Conservation (phyloP, 257 asterid genomes). For the Eustoma russellianum region DNA sequence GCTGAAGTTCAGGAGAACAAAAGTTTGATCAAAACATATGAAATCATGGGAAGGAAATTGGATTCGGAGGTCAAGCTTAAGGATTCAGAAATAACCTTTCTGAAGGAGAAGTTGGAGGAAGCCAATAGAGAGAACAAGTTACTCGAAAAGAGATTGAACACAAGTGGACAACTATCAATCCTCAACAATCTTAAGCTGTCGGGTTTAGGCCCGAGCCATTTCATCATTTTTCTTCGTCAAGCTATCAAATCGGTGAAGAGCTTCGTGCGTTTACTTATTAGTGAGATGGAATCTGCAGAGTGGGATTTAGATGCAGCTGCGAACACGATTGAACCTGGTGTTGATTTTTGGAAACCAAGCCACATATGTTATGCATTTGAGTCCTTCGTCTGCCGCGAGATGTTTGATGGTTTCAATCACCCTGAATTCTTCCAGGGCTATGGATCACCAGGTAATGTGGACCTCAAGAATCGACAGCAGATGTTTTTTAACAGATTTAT, state of each 20-base stretch:
- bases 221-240: slow-evolving; percentile 28
- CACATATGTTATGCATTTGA: slow-evolving; percentile 61
- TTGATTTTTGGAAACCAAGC: slow-evolving; percentile 36
- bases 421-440: slow-evolving; percentile 34
- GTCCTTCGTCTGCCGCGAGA: slow-evolving; percentile 56
- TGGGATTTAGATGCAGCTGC: slow-evolving; percentile 81
- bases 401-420: slow-evolving; percentile 59
- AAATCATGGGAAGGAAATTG: slow-evolving; percentile 50
- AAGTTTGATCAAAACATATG: slow-evolving; percentile 46
- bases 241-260: slow-evolving; percentile 45
- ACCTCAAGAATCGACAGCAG: slow-evolving; percentile 13
- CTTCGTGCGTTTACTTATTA: slow-evolving; percentile 46
- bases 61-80: slow-evolving; percentile 73
- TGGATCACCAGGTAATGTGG: slow-evolving; percentile 3
- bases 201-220: slow-evolving; percentile 43
- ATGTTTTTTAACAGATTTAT: slow-evolving; percentile 38
- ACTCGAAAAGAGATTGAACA: slow-evolving; percentile 47
- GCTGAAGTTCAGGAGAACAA: slow-evolving; percentile 66
- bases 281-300: slow-evolving; percentile 54
- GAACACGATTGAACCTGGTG: slow-evolving; percentile 42
- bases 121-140: slow-evolving; percentile 40
- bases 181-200: slow-evolving; percentile 20
- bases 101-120: slow-evolving; percentile 61
- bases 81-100: slow-evolving; percentile 67
- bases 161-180: slow-evolving; percentile 33